Evolutionary conservation across 2,329 filamentous ascomycete genomes (phyloP).

Genomic region (Penicillium sp.): DNA sequence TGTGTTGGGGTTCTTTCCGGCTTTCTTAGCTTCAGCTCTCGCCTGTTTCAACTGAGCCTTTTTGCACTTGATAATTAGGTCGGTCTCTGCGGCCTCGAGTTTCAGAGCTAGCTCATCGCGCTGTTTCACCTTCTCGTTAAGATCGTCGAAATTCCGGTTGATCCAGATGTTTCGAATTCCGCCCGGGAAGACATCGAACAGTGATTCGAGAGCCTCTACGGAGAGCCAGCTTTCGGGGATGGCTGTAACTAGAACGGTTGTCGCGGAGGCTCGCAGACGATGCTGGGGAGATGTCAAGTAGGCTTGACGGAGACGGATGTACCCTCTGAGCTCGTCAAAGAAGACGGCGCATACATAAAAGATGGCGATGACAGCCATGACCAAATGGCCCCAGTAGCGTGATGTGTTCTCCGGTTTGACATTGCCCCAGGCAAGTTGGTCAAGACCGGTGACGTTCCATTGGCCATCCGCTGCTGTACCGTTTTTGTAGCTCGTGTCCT

Average conservation of each 20-base stretch:
- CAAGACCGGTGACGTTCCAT: conserved; percentile 59
- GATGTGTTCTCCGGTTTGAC: conserved; percentile 56
- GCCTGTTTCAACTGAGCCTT: conserved; percentile 64
- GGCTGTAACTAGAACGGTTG: conserved; percentile 82
- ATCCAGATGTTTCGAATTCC: conserved; percentile 95
- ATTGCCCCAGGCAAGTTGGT: conserved; percentile 81
- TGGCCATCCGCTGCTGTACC: too few species aligned
- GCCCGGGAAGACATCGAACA: conserved; percentile 94
- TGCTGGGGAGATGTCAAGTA: conserved; percentile 93
- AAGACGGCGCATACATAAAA: conserved; percentile 79
- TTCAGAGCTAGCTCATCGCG: conserved; percentile 61
- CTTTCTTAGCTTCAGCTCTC: conserved; percentile 55
- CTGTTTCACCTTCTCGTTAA: conserved; percentile 73
- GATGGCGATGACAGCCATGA: conserved; percentile 69
- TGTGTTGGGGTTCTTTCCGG: conserved; percentile 40
- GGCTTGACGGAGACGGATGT: conserved; percentile 86
- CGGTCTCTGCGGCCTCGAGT: conserved; percentile 75
- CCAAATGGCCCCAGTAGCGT: conserved; percentile 73
- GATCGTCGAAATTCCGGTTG: conserved; percentile 74
- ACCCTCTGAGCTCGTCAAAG: conserved; percentile 75
- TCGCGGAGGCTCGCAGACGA: conserved; percentile 90
- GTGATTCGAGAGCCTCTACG: conserved; percentile 65
- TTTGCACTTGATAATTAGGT: conserved; percentile 70
- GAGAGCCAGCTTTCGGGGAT: conserved; percentile 88
- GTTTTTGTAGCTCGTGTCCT: conserved; percentile 47